Base-by-base conservation (phyloP, 2,329 filamentous ascomycete species). In the Thermomyces lanuginosus region DNA sequence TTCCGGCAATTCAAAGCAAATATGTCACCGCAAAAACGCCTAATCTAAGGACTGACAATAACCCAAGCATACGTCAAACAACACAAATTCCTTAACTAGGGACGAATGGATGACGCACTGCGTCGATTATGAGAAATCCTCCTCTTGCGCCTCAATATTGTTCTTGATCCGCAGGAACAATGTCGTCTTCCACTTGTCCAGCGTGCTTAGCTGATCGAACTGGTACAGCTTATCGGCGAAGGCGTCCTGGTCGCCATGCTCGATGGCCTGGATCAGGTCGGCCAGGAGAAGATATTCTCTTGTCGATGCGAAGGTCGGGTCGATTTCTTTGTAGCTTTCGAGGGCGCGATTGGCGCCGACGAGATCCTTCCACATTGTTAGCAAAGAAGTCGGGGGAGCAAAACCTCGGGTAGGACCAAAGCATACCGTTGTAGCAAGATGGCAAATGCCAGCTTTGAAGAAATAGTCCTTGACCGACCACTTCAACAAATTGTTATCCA, bases 111-210 rank as follows among this genome's bases (percentile, higher is more conserved):
- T n/a, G n/a, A n/a, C n/a, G n/a, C n/a, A n/a, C n/a, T n/a, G n/a
- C n/a, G n/a, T n/a, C n/a, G 24, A 43, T 48, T 55, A 78, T 35
- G 73, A 74, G 43, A 77, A 78, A 43, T 78, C 73, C 38, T 77
- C 73, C 21, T 62, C 69, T 37, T 64, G 61, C 46, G 72, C 66
- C 56, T 86, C 76, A 42, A 92, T 91, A 28, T 64, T 64, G 43
- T 75, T 74, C 73, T 93, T 93, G 44, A 93, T 67, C 41, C 73
- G 69, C 45, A 92, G 59, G 36, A 92, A 55, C 31, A 92, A 61
- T 16, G 76, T 80, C 26, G 80, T 92, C 76, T 93, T 92, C 86
- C 86, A 95, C 61, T 86, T 89, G 49, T 93, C 84, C 45, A 95
- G 60, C 63, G 89, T 89, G 59, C 75, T 89, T 59, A 92, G 65